Percentiles rank a stretch among this genome's conserved stretches.
Evolutionary conservation across 2,329 filamentous ascomycete genomes (phyloP).

Genomic region (Albifimbria verrucaria): DNA sequence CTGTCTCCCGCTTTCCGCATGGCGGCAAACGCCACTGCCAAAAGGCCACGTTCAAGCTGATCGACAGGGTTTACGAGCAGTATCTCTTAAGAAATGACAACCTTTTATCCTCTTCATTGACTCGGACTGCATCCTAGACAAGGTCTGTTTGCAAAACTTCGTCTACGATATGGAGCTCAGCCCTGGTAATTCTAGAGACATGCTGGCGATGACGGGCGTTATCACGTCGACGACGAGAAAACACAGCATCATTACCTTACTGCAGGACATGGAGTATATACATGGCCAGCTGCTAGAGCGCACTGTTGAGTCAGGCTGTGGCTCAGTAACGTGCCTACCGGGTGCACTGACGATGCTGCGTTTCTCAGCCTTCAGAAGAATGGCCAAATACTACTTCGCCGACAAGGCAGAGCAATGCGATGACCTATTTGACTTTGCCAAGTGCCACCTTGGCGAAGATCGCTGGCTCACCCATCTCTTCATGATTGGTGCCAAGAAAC

Average conservation of each 20-base stretch:
- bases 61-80: conserved; percentile 85
- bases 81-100: conserved; percentile 88
- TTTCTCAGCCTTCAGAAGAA: conserved; percentile 91
- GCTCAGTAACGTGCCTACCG: conserved; percentile 89
- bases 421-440: conserved; percentile 94
- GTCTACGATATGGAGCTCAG: conserved; percentile 98
- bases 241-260: conserved; percentile 82
- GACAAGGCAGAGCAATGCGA: conserved; percentile 95
- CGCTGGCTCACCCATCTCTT: conserved; percentile 96
- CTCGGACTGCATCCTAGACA: conserved; percentile 92
- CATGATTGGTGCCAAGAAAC: conserved; percentile 93
- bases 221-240: conserved; percentile 92
- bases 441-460: conserved; percentile 93
- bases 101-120: conserved; percentile 93
- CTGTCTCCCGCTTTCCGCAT: conserved; percentile 87
- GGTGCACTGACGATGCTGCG: conserved; percentile 94
- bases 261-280: conserved; percentile 98
- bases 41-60: conserved; percentile 87
- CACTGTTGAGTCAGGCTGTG: conserved; percentile 91
- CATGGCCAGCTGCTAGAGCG: conserved; percentile 96
- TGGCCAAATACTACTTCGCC: conserved; percentile 98
- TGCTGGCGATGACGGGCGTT: conserved; percentile 96
- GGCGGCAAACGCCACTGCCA: conserved; percentile 94
- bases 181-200: conserved; percentile 84
- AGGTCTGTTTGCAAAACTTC: conserved; percentile 91